phyloP scores from a whole-genome alignment of 495 filamentous ascomycete species.

The Aspergillus leporis region DNA sequence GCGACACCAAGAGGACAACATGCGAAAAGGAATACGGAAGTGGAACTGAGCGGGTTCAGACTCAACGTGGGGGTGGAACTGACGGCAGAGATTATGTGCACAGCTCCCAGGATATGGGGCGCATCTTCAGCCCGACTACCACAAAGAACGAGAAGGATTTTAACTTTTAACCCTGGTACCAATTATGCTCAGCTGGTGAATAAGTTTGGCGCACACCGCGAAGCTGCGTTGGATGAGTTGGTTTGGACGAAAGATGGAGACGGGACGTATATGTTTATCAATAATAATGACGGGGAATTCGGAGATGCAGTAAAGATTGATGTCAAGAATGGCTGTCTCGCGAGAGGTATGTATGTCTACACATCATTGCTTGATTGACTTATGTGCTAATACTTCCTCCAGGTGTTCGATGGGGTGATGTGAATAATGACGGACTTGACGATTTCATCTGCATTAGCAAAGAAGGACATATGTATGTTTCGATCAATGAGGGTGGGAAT shows the following conservation, averaged over 20 bases:
- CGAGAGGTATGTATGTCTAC: constrained; percentile 2
- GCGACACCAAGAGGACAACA: neutral
- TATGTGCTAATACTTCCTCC: neutral
- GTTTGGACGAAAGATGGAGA: constrained; percentile 5
- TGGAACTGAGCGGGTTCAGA: constrained; percentile 12
- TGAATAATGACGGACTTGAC: constrained; percentile 40
- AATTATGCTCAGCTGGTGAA: constrained; percentile 2
- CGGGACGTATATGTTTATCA: constrained; percentile 1
- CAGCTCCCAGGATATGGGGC: neutral
- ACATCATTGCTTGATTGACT: neutral
- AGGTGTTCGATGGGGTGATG: constrained; percentile 25
- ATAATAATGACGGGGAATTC: constrained; percentile 7
- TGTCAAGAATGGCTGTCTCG: constrained; percentile 3
- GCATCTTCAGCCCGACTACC: neutral
- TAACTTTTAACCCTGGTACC: neutral
- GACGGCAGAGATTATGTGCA: constrained; percentile 10
- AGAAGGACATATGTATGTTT: constrained; percentile 19
- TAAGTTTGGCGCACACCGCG: neutral
- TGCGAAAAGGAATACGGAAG: constrained; percentile 4
- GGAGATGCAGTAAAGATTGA: neutral
- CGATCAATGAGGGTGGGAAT: constrained; percentile 20
- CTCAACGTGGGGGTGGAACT: constrained; percentile 21
- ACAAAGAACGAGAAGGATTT: neutral
- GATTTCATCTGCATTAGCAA: constrained; percentile 36
- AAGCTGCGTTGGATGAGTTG: constrained; percentile 4